phyloP scores from a whole-genome alignment of 2,329 filamentous ascomycete species.

The Akanthomyces muscarius region DNA sequence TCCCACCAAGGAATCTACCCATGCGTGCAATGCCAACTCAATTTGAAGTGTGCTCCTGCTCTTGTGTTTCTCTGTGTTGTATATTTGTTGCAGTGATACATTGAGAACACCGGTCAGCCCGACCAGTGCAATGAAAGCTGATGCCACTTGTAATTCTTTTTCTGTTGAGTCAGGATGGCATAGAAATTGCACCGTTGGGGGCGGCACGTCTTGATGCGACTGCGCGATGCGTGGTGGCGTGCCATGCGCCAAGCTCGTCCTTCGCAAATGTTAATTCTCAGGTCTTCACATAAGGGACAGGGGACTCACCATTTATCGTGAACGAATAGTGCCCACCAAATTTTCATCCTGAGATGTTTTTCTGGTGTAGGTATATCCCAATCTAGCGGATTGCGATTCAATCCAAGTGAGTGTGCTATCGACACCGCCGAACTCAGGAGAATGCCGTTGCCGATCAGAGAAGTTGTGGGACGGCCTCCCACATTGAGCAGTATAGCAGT shows the following conservation, averaged over 20 bases:
- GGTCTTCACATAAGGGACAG: not conserved
- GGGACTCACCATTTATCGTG: constrained; percentile 49
- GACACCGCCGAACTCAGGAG: constrained; percentile 48
- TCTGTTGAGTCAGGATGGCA: constrained; percentile 22
- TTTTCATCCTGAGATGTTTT: constrained; percentile 47
- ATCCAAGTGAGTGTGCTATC: constrained; percentile 49
- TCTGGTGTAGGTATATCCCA: constrained; percentile 52
- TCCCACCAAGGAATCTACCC: constrained; percentile 41
- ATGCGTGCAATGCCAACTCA: constrained; percentile 37
- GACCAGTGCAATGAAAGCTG: constrained; percentile 43
- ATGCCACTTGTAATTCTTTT: constrained; percentile 26
- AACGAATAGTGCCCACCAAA: constrained; percentile 54
- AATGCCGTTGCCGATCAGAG: constrained; percentile 54
- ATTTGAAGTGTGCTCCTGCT: constrained; percentile 28
- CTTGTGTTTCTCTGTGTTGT: constrained; percentile 31
- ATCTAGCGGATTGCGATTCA: constrained; percentile 48
- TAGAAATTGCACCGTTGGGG: constrained; percentile 36
- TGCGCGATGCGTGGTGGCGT: constrained; percentile 46
- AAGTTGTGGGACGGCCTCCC: constrained; percentile 56
- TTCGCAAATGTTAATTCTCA: constrained; percentile 21
- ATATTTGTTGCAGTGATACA: constrained; percentile 31
- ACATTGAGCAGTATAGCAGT: constrained; percentile 56
- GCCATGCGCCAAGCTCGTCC: constrained; percentile 50
- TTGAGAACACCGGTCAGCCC: constrained; percentile 40
- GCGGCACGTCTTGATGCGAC: constrained; percentile 45